Evolutionary conservation across 306 rosid species (phyloP).

Genomic region (Vicia sativa): DNA sequence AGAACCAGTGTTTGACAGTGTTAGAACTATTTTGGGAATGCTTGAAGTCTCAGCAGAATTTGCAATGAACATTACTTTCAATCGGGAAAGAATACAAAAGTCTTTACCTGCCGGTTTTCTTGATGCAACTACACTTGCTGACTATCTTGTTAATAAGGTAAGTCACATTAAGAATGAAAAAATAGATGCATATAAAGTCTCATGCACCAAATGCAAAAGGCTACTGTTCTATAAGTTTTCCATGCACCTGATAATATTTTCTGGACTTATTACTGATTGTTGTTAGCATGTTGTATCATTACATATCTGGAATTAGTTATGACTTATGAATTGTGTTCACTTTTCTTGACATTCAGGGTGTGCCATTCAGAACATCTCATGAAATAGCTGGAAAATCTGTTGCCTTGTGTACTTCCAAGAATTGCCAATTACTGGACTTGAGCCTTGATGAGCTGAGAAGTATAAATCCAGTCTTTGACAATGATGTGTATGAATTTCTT

Average conservation of each 20-base stretch:
- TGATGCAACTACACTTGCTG: slow-evolving; percentile 99
- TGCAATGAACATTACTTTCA: slow-evolving; percentile 78
- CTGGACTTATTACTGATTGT: no score
- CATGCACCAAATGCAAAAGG: no score
- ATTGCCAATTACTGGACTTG: slow-evolving; percentile 70
- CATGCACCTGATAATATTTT: no score
- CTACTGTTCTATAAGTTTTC: no score
- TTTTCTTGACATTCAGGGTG: slow-evolving; percentile 57
- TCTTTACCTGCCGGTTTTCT: slow-evolving; percentile 96
- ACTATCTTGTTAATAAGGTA: slow-evolving; percentile 94
- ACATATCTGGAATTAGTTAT: slow-evolving; percentile 9
- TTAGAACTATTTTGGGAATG: slow-evolving; percentile 91
- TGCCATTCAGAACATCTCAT: slow-evolving; percentile 95
- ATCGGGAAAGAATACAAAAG: slow-evolving; percentile 74
- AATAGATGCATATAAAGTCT: no score
- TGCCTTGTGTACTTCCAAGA: slow-evolving; percentile 68
- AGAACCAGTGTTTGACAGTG: slow-evolving; percentile 95
- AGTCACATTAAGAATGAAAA: slow-evolving; percentile 26
- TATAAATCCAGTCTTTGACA: slow-evolving; percentile 59
- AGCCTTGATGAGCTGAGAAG: slow-evolving; percentile 74
- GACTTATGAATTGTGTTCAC: slow-evolving; percentile 12
- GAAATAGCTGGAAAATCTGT: slow-evolving; percentile 86
- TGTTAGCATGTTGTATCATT: slow-evolving; percentile 9
- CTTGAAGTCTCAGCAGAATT: slow-evolving; percentile 96
- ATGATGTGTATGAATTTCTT: slow-evolving; percentile 80